Base-by-base conservation (phyloP, 495 filamentous ascomycete species). In the Penicillium lividum region DNA sequence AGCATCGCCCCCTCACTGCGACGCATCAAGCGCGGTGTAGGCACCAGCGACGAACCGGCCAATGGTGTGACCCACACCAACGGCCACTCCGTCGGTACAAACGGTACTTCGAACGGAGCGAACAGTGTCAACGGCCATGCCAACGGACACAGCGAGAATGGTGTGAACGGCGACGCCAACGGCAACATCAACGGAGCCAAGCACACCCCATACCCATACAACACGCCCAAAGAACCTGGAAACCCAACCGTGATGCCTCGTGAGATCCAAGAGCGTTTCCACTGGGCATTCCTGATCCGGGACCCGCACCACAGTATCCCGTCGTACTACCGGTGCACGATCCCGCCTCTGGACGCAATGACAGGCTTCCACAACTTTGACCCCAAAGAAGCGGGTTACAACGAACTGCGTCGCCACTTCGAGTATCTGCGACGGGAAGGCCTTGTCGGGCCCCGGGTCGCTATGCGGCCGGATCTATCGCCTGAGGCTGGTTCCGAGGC, bases 211-310 rank as follows among this genome's bases (percentile, higher is more conserved):
- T 83, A 82, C 64, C 84, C 86, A 18, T 87, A 86, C 69, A 50
- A 71, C 56, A 88, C 86, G 3, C 69, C 71, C 25, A 55, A 77
- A 1, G 82, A 88, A 67, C 73, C 78, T 6, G 77, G 78, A 25
- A 97, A 97, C 69, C 93, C 93, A 13, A 96, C 93, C 7, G 86
- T 96, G 15, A 71, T 97, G 51, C 94, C 94, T 13, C 69, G 79
- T 3, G 79, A 79, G 16, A 68, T 91, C 51, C 78, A 97, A 40
- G 73, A 79, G 57, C 69, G 80, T 51, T 97, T 96, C 78, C 91
- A 97, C 66, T 97, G 92, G 79, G 89, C 92, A n/a, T 97, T 98
- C 78, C 81, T 98, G 38, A 97, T 98, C 78, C 92, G 94, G 51
- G 91, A 97, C 74, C 94, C 94, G 30, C 84, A 88, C 52, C 81